Evolutionary conservation across 1,284 basidiomycete genomes (phyloP).

Genomic region (Rhodotorula sp.): DNA sequence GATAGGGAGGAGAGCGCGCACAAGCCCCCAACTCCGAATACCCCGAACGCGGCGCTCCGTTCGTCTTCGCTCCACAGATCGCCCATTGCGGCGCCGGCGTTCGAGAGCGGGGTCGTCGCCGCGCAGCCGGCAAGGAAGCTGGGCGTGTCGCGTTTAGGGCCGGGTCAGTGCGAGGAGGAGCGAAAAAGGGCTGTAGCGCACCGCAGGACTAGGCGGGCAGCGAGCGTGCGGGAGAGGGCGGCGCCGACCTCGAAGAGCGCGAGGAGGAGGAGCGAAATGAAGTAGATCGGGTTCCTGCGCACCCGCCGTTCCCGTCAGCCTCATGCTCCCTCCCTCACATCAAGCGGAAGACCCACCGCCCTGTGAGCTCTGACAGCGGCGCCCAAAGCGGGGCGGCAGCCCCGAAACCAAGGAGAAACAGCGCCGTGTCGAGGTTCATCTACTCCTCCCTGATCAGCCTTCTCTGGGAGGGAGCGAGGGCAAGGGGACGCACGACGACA

Average conservation of each 20-base stretch:
- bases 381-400: conserved; percentile 17
- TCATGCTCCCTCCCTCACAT: accelerated
- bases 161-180: not conserved
- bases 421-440: conserved; percentile 27
- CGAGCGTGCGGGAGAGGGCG: conserved; percentile 15
- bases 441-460: not conserved
- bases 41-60: conserved; percentile 11
- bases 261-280: conserved; percentile 19
- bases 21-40: conserved; percentile 16
- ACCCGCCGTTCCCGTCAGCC: not conserved
- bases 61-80: conserved; percentile 19
- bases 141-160: too few species aligned
- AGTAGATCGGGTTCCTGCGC: conserved; percentile 22
- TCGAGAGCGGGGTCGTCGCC: conserved; percentile 22
- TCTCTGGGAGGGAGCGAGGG: not conserved
- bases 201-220: conserved; percentile 14
- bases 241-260: conserved; percentile 19
- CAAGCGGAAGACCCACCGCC: not conserved
- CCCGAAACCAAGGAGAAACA: conserved; percentile 28
- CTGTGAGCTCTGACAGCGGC: conserved; percentile 18
- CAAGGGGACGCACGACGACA: not conserved
- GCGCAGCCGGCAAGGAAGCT: conserved; percentile 25
- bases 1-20: not conserved
- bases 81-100: conserved; percentile 16
- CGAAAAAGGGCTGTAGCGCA: not conserved